phyloP scores from a whole-genome alignment of 257 asterid species.

The Solanum ossicruentum region DNA sequence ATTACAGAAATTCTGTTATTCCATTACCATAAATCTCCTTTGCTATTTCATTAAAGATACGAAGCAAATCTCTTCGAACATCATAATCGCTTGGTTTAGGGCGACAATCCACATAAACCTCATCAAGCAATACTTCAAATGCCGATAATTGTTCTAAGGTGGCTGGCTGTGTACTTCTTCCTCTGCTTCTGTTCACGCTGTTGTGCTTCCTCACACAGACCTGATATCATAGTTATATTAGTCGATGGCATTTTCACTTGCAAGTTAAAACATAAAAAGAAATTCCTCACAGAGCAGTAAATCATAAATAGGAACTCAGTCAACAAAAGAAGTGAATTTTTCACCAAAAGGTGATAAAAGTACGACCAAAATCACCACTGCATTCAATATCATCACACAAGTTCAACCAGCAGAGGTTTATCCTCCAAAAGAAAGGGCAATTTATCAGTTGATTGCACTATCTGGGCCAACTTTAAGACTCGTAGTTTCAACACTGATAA shows the following conservation, averaged over 20 bases:
- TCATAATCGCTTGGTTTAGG: constrained; percentile 60
- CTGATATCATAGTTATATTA: constrained; percentile 25
- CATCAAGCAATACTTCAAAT: constrained; percentile 55
- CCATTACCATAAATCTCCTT: constrained; percentile 66
- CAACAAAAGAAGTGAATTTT: not conserved
- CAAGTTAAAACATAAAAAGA: not conserved
- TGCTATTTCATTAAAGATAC: constrained; percentile 68
- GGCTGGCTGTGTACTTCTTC: constrained; percentile 27
- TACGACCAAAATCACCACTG: not conserved
- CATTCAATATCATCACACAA: not conserved
- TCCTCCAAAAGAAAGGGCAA: not conserved
- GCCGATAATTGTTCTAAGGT: constrained; percentile 21
- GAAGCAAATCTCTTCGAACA: constrained; percentile 52
- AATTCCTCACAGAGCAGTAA: not conserved
- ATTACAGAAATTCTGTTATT: not conserved
- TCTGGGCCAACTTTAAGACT: not conserved
- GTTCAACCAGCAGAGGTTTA: not conserved
- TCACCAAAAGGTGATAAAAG: not conserved
- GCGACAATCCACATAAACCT: constrained; percentile 33
- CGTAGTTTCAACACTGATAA: not conserved
- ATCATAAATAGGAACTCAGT: not conserved
- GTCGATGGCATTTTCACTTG: not conserved
- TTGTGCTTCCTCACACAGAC: constrained; percentile 51
- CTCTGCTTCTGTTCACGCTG: constrained; percentile 43
- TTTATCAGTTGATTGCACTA: not conserved